Percentiles rank a stretch among this genome's conserved stretches.
phyloP scores from a whole-genome alignment of 257 asterid species.

The Scutellaria barbata region DNA sequence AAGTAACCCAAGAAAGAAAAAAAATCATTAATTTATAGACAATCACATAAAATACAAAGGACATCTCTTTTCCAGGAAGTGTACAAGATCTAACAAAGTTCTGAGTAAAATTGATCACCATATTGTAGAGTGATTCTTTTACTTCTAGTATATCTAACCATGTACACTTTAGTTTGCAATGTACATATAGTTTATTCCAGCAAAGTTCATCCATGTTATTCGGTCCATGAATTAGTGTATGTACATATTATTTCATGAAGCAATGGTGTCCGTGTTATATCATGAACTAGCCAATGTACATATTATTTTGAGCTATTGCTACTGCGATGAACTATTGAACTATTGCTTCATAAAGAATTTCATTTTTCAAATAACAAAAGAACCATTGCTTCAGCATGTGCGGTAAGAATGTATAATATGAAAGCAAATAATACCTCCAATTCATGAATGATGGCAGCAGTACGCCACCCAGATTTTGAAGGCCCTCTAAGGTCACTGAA shows the following conservation, averaged over 20 bases:
- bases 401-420: neutral
- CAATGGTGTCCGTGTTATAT: no score
- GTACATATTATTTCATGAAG: no score
- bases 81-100: neutral
- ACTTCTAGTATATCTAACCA: neutral
- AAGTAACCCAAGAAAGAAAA: slow-evolving; percentile 37
- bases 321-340: no score
- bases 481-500: slow-evolving; percentile 99
- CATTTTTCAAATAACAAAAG: neutral
- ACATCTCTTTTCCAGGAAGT: neutral
- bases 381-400: slow-evolving; percentile 7
- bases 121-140: neutral
- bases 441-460: slow-evolving; percentile 96
- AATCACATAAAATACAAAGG: slow-evolving; percentile 23
- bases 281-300: no score
- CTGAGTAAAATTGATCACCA: slow-evolving; percentile 2
- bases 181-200: no score
- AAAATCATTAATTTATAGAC: slow-evolving; percentile 11
- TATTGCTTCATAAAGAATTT: neutral
- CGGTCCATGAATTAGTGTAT: no score
- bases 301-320: neutral
- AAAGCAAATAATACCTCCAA: slow-evolving; percentile 62
- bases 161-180: no score
- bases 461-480: slow-evolving; percentile 97
- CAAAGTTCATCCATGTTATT: no score